A percentile compares a stretch with the other conserved stretches of the same genome.
Conservation (phyloP, 306 rosid genomes). For the Casuarina equisetifolia region DNA sequence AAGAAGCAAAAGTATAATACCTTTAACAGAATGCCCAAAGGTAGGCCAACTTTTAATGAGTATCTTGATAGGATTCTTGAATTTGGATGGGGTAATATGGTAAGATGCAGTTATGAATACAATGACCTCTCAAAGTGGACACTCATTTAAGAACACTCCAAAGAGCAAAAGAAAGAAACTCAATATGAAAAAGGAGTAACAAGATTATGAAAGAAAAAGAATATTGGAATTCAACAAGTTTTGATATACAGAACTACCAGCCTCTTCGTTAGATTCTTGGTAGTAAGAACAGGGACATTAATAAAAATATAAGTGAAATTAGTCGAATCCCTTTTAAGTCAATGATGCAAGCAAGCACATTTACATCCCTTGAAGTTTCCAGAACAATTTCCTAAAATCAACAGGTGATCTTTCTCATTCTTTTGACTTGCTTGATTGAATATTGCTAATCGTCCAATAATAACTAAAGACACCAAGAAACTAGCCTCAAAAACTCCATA, state of each 20-base stretch:
- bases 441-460: not conserved
- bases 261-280: not conserved
- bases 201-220: not conserved
- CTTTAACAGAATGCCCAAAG: not conserved
- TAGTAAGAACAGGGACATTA: not conserved
- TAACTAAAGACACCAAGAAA: not conserved
- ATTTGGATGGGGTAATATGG: not conserved
- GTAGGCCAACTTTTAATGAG: not conserved
- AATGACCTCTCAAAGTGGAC: not conserved
- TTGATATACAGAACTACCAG: not conserved
- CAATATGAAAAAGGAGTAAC: not conserved
- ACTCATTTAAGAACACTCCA: not conserved
- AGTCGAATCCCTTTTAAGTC: not conserved
- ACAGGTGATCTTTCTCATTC: not conserved
- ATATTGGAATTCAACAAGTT: not conserved
- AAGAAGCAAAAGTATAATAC: not conserved
- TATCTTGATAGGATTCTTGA: not conserved
- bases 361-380: not conserved
- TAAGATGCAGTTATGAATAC: slow-evolving; percentile 1
- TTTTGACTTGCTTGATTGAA: not conserved
- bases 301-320: not conserved
- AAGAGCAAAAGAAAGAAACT: not conserved
- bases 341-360: not conserved
- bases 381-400: not conserved
- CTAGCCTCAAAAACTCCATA: not conserved